These are phyloP conservation scores for Pestalotiopsis sp. DNA, from an alignment of 2,329 filamentous ascomycete genomes.

Conservation along the genomic window DNA sequence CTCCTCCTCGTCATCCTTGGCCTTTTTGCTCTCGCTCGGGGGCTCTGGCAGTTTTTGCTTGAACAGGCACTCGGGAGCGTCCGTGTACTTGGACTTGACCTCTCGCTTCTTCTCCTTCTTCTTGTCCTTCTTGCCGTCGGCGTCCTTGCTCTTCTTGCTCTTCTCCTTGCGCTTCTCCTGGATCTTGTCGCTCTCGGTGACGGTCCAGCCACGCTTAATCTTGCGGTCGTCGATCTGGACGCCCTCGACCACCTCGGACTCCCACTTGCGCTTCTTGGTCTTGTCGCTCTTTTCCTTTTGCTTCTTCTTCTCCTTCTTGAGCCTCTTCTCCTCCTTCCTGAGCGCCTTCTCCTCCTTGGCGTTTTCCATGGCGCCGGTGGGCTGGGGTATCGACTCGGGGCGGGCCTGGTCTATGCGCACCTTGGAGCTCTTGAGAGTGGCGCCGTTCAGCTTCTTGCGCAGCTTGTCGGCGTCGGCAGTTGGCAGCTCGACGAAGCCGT, in stretches of 20 bases:
- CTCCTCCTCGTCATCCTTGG: slow-evolving; percentile 40
- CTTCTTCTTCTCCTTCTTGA: slow-evolving; percentile 25
- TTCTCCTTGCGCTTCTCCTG: slow-evolving; percentile 49
- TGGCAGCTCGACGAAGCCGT: slow-evolving; percentile 88
- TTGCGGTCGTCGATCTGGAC: slow-evolving; percentile 75
- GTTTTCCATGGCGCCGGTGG: slow-evolving; percentile 27
- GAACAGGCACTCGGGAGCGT: slow-evolving; percentile 80
- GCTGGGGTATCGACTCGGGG: slow-evolving; percentile 55
- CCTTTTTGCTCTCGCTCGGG: slow-evolving; percentile 44
- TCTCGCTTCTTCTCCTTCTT: slow-evolving; percentile 59
- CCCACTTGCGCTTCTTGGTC: slow-evolving; percentile 54
- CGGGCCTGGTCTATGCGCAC: slow-evolving; percentile 82
- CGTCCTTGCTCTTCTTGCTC: slow-evolving; percentile 43
- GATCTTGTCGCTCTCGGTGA: slow-evolving; percentile 54
- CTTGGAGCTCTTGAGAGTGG: slow-evolving; percentile 81
- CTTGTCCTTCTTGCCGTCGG: slow-evolving; percentile 48
- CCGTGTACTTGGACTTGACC: slow-evolving; percentile 76
- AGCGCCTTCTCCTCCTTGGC: slow-evolving; percentile 30
- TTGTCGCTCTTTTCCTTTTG: slow-evolving; percentile 38
- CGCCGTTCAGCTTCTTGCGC: slow-evolving; percentile 87
- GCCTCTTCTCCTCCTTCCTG: slow-evolving; percentile 32
- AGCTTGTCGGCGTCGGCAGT: slow-evolving; percentile 83
- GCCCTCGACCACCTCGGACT: slow-evolving; percentile 59
- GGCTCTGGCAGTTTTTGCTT: slow-evolving; percentile 71
- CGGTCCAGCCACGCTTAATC: slow-evolving; percentile 89